These are phyloP conservation scores for Entamoeba dispar DNA, from an alignment of 208 protist genomes.

Conservation along the genomic window DNA sequence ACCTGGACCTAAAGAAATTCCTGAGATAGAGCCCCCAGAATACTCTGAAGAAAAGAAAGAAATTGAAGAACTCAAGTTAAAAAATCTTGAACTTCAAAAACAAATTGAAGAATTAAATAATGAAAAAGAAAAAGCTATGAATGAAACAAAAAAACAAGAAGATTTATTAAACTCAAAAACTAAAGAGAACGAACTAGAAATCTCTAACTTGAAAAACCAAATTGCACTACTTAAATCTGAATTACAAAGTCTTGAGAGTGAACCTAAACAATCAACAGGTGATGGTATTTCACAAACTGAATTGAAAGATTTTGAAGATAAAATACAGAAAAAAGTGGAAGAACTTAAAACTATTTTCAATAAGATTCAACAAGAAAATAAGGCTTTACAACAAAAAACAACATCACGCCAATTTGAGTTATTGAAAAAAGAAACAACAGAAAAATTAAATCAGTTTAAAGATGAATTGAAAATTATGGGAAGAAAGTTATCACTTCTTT, in stretches of 20 bases:
- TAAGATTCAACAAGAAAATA: neutral
- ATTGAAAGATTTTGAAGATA: neutral
- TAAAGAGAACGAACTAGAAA: neutral
- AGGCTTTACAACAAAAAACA: neutral
- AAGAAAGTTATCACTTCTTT: neutral
- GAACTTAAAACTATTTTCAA: neutral
- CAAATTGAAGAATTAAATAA: neutral
- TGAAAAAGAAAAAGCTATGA: neutral
- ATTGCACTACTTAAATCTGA: neutral
- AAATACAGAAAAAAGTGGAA: neutral
- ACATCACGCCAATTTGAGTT: neutral
- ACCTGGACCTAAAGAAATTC: too few relatives aligned
- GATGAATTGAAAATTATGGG: neutral
- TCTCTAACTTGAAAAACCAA: neutral
- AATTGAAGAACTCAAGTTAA: neutral
- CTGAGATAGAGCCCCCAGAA: too few relatives aligned
- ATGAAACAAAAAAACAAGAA: neutral
- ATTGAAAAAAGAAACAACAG: neutral
- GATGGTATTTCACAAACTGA: neutral
- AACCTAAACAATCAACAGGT: neutral
- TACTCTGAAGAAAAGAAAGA: too few relatives aligned
- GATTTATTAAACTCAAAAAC: neutral
- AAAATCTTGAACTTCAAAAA: neutral
- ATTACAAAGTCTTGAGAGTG: too few relatives aligned
- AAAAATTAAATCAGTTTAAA: neutral